Conservation (phyloP, 2,329 filamentous ascomycete genomes). For the Calonectria henricotiae region DNA sequence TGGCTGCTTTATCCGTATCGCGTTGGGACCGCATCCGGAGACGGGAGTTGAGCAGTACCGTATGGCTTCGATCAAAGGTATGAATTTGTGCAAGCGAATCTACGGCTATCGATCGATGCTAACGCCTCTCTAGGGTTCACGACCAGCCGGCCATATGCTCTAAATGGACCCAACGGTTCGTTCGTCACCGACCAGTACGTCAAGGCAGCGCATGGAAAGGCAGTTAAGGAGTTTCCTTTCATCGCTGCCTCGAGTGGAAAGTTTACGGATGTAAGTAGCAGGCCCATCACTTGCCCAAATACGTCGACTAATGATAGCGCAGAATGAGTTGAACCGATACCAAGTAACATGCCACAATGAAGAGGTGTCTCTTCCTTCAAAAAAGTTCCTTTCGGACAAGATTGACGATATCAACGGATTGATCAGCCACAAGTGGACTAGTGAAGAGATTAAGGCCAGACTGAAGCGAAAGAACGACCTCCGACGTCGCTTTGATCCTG, state of each 20-base stretch:
- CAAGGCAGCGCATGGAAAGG: conserved; percentile 85
- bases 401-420: conserved; percentile 86
- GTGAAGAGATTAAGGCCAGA: conserved; percentile 86
- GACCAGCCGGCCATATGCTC: conserved; percentile 86
- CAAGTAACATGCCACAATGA: conserved; percentile 82
- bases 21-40: conserved; percentile 82
- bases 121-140: conserved; percentile 75
- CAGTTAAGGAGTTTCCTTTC: conserved; percentile 90
- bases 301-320: conserved; percentile 47
- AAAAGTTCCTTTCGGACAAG: conserved; percentile 78
- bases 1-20: conserved; percentile 89
- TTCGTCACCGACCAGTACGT: conserved; percentile 92
- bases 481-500: conserved; percentile 76
- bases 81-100: conserved; percentile 35
- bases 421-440: conserved; percentile 86
- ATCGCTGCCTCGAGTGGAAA: conserved; percentile 88
- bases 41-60: conserved; percentile 86
- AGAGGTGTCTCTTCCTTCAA: conserved; percentile 82
- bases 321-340: conserved; percentile 88
- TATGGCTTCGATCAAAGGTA: conserved; percentile 90
- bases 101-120: conserved; percentile 36
- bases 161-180: conserved; percentile 82
- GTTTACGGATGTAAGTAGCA: conserved; percentile 82
- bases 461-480: conserved; percentile 80
- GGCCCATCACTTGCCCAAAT: not conserved